These are phyloP conservation scores for Polychaeton citri DNA, from an alignment of 2,329 filamentous ascomycete genomes.

Conservation along the genomic window DNA sequence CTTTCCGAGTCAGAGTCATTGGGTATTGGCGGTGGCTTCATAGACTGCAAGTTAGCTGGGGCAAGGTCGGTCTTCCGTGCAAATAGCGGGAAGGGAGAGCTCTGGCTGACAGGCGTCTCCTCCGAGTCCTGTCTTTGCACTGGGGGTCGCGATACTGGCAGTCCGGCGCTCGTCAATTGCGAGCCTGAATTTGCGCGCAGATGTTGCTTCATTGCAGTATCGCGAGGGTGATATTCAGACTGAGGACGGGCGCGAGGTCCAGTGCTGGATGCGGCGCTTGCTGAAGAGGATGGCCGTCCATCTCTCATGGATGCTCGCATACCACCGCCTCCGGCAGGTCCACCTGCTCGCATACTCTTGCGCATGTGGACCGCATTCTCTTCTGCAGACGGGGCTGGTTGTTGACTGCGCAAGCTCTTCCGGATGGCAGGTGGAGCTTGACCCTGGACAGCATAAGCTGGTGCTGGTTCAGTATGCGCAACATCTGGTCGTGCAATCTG, in stretches of 20 bases:
- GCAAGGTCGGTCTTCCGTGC: neutral
- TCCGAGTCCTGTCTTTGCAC: neutral
- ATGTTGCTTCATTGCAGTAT: neutral
- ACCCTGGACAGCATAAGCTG: slow-evolving; percentile 5
- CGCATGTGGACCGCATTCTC: slow-evolving; percentile 20
- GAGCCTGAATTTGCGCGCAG: neutral
- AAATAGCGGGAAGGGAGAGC: neutral
- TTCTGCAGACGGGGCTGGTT: slow-evolving; percentile 8
- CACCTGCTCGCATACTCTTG: slow-evolving; percentile 26
- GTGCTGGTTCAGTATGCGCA: neutral
- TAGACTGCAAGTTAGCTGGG: slow-evolving; percentile 8
- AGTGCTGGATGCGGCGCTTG: neutral
- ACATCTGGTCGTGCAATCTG: neutral
- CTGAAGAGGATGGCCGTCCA: slow-evolving; percentile 2
- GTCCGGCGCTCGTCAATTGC: neutral
- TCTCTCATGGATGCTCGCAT: slow-evolving; percentile 17
- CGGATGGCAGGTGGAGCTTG: slow-evolving; percentile 26
- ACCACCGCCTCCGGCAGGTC: slow-evolving; percentile 11
- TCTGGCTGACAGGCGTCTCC: neutral
- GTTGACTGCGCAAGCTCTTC: slow-evolving; percentile 22
- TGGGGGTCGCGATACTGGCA: neutral
- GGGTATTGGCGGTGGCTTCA: slow-evolving; percentile 12
- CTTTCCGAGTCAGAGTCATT: slow-evolving; percentile 42
- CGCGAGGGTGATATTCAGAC: neutral
- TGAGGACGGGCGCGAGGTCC: neutral